These are phyloP conservation scores for Fusarium aywerte DNA, from an alignment of 2,329 filamentous ascomycete species.

Conservation along the genomic window DNA sequence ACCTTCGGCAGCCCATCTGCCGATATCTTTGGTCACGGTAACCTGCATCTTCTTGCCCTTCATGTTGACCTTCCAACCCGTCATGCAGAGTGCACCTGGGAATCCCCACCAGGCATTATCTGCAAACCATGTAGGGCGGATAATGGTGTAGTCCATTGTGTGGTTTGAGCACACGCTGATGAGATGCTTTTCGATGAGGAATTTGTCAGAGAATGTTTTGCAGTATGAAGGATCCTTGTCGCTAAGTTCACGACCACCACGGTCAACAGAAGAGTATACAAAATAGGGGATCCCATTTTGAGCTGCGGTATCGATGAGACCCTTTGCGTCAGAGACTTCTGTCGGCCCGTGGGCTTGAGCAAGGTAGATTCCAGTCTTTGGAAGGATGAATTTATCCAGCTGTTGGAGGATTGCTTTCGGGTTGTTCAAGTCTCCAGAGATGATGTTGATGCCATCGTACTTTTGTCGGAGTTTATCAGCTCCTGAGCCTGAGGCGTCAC, in stretches of 20 bases:
- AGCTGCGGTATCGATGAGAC: conserved; percentile 62
- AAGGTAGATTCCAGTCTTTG: conserved; percentile 36
- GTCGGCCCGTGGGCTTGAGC: conserved; percentile 49
- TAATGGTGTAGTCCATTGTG: conserved; percentile 45
- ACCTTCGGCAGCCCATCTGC: conserved; percentile 39
- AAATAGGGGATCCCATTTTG: conserved; percentile 64
- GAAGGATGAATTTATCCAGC: conserved; percentile 20
- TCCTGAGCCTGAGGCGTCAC: conserved; percentile 57
- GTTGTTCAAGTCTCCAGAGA: conserved; percentile 66
- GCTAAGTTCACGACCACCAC: conserved; percentile 69
- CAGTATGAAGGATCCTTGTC: conserved; percentile 42
- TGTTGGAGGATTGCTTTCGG: conserved; percentile 58
- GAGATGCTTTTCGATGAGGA: conserved; percentile 68
- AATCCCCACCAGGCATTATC: conserved; percentile 45
- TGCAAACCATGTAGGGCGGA: conserved; percentile 46
- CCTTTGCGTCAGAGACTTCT: conserved; percentile 62
- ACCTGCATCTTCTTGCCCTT: conserved; percentile 44
- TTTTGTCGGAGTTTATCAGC: conserved; percentile 49
- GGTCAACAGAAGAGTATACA: conserved; percentile 72
- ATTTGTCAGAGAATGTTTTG: conserved; percentile 59
- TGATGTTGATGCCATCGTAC: conserved; percentile 59
- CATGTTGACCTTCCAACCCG: conserved; percentile 44
- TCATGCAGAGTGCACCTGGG: conserved; percentile 43
- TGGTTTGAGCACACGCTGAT: conserved; percentile 49
- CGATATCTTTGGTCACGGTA: conserved; percentile 42